Percentiles rank a stretch among this genome's conserved stretches.
These are phyloP conservation scores for Tanacetum coccineum DNA, from an alignment of 129 eudicot species.

Conservation along the genomic window DNA sequence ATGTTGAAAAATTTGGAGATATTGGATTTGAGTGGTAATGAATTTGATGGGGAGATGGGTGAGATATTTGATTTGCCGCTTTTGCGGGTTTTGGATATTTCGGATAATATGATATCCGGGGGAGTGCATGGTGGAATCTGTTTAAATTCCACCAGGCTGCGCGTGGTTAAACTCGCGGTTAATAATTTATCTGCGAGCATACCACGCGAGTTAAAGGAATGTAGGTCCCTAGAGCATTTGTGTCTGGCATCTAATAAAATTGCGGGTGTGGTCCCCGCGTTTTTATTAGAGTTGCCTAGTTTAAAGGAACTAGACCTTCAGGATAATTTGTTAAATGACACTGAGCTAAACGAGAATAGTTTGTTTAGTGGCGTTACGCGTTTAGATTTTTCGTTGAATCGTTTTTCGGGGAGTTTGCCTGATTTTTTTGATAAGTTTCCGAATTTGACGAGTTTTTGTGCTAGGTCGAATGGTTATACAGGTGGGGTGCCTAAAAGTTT, in stretches of 20 bases:
- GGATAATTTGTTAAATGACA: neutral
- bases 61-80: neutral
- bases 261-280: neutral
- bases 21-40: slow-evolving; percentile 11
- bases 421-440: slow-evolving; percentile 17
- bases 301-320: slow-evolving; percentile 3
- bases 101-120: neutral
- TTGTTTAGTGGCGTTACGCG: neutral
- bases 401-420: neutral
- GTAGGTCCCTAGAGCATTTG: slow-evolving; percentile 8
- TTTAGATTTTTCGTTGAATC: slow-evolving; percentile 1
- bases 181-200: neutral
- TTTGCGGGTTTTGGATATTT: neutral
- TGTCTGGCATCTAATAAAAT: slow-evolving; percentile 8
- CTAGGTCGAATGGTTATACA: slow-evolving; percentile 4
- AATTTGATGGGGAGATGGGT: neutral
- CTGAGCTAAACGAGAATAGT: neutral
- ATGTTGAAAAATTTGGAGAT: neutral
- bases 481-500: slow-evolving; percentile 11
- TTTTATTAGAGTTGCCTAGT: slow-evolving; percentile 5
- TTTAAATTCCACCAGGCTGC: neutral
- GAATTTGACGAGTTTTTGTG: slow-evolving; percentile 4
- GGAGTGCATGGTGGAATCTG: slow-evolving; percentile 7
- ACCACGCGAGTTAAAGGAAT: neutral
- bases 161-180: neutral